A percentile compares a stretch with the other conserved stretches of the same genome.
Evolutionary conservation across 495 filamentous ascomycete species (phyloP).

Genomic region (Aspergillus conjunctus): DNA sequence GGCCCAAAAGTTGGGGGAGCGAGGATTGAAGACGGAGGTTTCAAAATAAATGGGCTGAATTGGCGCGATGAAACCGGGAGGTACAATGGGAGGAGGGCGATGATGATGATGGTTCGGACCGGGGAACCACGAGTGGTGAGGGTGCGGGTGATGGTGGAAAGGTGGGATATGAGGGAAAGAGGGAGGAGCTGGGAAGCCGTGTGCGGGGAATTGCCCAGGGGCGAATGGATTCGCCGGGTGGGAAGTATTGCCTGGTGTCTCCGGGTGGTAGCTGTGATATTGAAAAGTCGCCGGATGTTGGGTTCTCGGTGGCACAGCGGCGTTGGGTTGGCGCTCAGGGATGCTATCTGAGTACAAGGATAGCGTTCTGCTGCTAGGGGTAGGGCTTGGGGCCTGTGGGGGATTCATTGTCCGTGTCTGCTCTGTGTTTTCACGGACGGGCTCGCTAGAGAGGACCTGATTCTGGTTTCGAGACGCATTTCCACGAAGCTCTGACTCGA

Average conservation of each 20-base stretch:
- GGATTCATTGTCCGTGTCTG: background rate
- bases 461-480: slow-evolving; percentile 11
- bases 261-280: background rate
- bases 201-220: background rate
- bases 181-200: slow-evolving; percentile 1
- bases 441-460: slow-evolving; percentile 1
- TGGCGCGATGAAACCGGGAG: background rate
- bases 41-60: background rate
- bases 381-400: background rate
- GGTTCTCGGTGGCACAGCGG: background rate
- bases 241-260: too few relatives aligned
- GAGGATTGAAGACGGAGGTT: slow-evolving; percentile 1
- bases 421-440: background rate
- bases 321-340: background rate
- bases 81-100: background rate
- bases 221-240: background rate
- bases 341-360: slow-evolving; percentile 1
- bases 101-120: background rate
- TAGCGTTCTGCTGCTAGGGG: background rate
- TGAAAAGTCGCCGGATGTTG: background rate
- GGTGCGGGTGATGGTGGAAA: background rate
- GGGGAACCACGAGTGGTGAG: too few relatives aligned
- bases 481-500: slow-evolving; percentile 43
- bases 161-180: slow-evolving; percentile 16
- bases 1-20: background rate